Evolutionary conservation across 495 filamentous ascomycete genomes (phyloP), one percentile per base, ranked within the genome.

Genomic region (Collariella sp.): DNA sequence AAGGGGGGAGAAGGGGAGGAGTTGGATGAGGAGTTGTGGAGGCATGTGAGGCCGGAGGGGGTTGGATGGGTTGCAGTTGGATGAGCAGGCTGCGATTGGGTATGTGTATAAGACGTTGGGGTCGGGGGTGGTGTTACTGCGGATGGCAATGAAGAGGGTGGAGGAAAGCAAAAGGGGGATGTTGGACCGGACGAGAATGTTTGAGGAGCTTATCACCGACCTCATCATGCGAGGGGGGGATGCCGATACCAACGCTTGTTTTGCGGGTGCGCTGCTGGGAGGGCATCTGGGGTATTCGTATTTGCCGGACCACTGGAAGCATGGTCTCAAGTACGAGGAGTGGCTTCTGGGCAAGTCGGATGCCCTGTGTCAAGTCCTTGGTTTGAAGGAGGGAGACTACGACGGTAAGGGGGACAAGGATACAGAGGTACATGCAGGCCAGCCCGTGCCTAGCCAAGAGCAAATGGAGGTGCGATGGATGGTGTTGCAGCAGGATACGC

Each of bases 81-180:
- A 78, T 50, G 66, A 68, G 29, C 53, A 49, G 19, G 39, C 33
- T 36, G 63, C 60, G 33, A 76, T 76, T 54, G 75, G 75, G n/a
- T 76, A 76, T 59, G 73, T 76, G 34, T 76, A 75, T 55, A 78
- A 78, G 65, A 62, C 67, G 2, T 61, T 78, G 1, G 75, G 73
- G 3, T 58, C 70, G 0, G 74, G 70, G 5, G 56, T 78, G 9
- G 31, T 73, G 18, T 42, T 64, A 1, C 54, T 78, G 18, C 56
- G 74, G 7, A 39, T 62, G 34, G 71, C 67, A 3, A 69, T 78
- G 23, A 46, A 66, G 5, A 55, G 43, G 38, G 26, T 55, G 23
- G 52, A 46, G 16, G 41, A 55, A 15, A 29, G 36, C 0, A 15
- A 51, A 16, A 36, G 52, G 18, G 40, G 44, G n/a, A 4, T 60